phyloP scores from a whole-genome alignment of 345 rosid genomes.

The Salix viminalis region DNA sequence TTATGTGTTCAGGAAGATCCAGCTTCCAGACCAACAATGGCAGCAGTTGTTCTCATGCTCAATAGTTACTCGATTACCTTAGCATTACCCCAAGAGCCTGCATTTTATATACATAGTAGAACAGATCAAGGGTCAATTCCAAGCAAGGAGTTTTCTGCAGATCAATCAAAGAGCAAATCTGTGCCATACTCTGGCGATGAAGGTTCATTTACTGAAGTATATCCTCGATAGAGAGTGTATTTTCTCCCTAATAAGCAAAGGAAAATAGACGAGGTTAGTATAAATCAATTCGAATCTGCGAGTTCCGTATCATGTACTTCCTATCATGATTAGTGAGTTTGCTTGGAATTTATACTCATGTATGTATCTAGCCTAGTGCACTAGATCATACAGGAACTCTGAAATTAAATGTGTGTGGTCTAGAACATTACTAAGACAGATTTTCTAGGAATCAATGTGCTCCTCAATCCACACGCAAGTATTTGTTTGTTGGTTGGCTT shows the following conservation, averaged over 20 bases:
- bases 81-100: constrained; percentile 35
- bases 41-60: constrained; percentile 41
- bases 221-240: constrained; percentile 27
- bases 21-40: constrained; percentile 43
- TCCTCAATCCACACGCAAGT: too few species aligned
- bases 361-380: too few species aligned
- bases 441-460: too few species aligned
- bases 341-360: too few species aligned
- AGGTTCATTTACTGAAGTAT: constrained; percentile 30
- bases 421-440: too few species aligned
- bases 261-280: neutral
- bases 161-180: constrained; percentile 24
- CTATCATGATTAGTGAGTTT: too few species aligned
- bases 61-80: constrained; percentile 37
- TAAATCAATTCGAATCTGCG: too few species aligned
- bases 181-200: constrained; percentile 28
- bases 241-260: neutral
- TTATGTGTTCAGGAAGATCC: constrained; percentile 67
- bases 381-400: too few species aligned
- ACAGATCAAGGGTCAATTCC: neutral
- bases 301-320: too few species aligned
- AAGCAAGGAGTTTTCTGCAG: neutral
- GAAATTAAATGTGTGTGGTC: too few species aligned
- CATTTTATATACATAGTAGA: constrained; percentile 18
- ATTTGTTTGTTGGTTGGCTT: too few species aligned